Evolutionary conservation across 169 alveolate genomes (phyloP).

Genomic region (Amoebophrya sp.): DNA sequence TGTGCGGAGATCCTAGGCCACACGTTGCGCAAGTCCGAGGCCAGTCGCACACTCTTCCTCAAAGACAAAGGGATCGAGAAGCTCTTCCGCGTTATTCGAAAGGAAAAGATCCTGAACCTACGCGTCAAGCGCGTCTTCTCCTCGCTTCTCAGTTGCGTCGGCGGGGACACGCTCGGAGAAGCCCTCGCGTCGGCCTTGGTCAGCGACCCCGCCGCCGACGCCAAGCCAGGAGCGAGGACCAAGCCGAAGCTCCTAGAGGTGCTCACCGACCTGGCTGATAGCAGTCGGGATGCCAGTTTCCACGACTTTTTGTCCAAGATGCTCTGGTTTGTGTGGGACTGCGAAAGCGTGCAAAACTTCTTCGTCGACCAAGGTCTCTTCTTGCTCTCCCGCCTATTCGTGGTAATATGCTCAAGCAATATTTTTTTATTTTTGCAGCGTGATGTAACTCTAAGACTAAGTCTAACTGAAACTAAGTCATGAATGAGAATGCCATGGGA

Average conservation of each 20-base stretch:
- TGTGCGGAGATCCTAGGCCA: constrained; percentile 4
- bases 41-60: neutral
- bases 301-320: neutral
- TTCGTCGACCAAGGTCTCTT: neutral
- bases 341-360: neutral
- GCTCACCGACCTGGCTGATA: neutral
- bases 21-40: neutral
- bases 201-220: neutral
- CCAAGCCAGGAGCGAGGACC: neutral
- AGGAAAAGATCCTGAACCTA: neutral
- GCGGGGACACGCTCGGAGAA: neutral
- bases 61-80: neutral
- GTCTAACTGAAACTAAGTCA: too few species aligned
- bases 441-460: too few species aligned
- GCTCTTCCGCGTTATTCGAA: neutral
- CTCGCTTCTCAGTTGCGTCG: neutral
- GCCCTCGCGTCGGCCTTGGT: neutral
- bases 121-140: neutral
- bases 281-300: neutral
- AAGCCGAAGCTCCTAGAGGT: neutral
- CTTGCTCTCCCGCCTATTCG: neutral
- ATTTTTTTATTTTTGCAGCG: too few species aligned
- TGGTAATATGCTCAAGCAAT: neutral
- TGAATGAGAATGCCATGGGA: too few species aligned
- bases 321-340: constrained; percentile 17